These are phyloP conservation scores for Dictyophora rubrovolvata DNA, from an alignment of 768 basidiomycete genomes.

Conservation along the genomic window DNA sequence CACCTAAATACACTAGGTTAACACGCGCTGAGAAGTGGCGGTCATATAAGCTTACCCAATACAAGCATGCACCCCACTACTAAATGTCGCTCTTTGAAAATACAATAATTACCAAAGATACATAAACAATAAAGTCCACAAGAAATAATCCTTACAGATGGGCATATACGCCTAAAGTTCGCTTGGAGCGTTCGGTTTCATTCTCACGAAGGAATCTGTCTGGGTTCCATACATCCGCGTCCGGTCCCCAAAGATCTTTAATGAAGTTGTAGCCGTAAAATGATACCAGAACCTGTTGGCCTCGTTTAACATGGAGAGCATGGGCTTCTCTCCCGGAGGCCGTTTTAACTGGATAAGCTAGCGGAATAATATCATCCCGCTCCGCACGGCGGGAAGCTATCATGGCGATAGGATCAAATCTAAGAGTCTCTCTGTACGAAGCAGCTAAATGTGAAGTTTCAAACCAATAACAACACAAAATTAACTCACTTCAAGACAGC, in stretches of 20 bases:
- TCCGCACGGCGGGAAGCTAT: background rate
- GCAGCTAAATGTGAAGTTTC: background rate
- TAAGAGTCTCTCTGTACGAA: slow-evolving; percentile 31
- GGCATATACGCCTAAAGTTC: background rate
- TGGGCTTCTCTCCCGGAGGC: background rate
- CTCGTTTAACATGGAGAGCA: background rate
- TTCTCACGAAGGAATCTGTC: slow-evolving; percentile 12
- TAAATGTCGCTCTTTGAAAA: slow-evolving; percentile 2
- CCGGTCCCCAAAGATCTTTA: slow-evolving; percentile 10
- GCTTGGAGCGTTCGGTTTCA: background rate
- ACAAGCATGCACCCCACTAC: slow-evolving; percentile 6
- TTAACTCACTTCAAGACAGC: slow-evolving; percentile 24
- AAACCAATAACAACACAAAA: background rate
- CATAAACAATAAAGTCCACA: too few species aligned
- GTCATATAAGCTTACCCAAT: background rate
- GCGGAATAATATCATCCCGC: background rate
- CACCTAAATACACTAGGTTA: background rate
- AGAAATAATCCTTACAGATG: background rate
- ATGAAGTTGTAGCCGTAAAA: slow-evolving; percentile 8
- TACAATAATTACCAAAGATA: background rate
- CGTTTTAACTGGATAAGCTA: background rate
- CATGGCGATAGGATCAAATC: slow-evolving; percentile 20
- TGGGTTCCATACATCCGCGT: slow-evolving; percentile 13
- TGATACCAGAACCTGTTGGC: slow-evolving; percentile 6
- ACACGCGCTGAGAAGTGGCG: background rate